Evolutionary conservation across 2,329 filamentous ascomycete species (phyloP).

Genomic region (Thermothelomyces thermophilus): DNA sequence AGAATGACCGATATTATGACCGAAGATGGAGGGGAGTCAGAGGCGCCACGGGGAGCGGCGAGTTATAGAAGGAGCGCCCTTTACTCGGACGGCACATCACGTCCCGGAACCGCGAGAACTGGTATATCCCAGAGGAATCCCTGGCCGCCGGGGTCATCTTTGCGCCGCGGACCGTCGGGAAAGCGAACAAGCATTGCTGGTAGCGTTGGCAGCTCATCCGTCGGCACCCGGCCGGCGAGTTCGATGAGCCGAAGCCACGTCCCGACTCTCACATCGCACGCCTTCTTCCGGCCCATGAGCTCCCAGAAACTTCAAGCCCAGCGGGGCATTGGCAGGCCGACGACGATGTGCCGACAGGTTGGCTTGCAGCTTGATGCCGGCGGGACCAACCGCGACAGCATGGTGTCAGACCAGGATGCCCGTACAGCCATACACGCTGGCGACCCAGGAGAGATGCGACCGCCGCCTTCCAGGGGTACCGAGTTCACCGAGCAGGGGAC

Average conservation of each 20-base stretch:
- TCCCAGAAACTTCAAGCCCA: constrained; percentile 91
- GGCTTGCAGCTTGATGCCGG: constrained; percentile 23
- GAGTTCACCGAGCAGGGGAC: constrained; percentile 71
- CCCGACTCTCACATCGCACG: constrained; percentile 78
- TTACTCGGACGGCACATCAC: constrained; percentile 40
- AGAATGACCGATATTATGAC: constrained; percentile 61
- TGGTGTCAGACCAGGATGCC: constrained; percentile 44
- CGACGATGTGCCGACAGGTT: constrained; percentile 35
- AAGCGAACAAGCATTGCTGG: constrained; percentile 36
- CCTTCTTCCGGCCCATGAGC: constrained; percentile 95
- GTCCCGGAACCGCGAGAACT: constrained; percentile 49
- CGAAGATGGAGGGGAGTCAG: constrained; percentile 45
- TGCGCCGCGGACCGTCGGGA: constrained; percentile 45
- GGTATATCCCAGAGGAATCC: constrained; percentile 45
- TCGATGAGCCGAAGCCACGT: constrained; percentile 79
- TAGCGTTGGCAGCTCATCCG: constrained; percentile 37
- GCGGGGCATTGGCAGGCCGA: constrained; percentile 51
- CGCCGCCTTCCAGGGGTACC: constrained; percentile 70
- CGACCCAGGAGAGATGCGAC: constrained; percentile 46
- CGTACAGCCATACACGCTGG: constrained; percentile 29
- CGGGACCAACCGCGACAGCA: constrained; percentile 49
- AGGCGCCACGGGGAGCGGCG: constrained; percentile 28
- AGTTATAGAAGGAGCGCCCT: constrained; percentile 35
- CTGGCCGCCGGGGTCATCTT: constrained; percentile 50
- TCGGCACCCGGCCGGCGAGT: constrained; percentile 53